A percentile compares a stretch with the other conserved stretches of the same genome.
phyloP scores from a whole-genome alignment of 495 filamentous ascomycete species.

The Stereocaulon alpinum region DNA sequence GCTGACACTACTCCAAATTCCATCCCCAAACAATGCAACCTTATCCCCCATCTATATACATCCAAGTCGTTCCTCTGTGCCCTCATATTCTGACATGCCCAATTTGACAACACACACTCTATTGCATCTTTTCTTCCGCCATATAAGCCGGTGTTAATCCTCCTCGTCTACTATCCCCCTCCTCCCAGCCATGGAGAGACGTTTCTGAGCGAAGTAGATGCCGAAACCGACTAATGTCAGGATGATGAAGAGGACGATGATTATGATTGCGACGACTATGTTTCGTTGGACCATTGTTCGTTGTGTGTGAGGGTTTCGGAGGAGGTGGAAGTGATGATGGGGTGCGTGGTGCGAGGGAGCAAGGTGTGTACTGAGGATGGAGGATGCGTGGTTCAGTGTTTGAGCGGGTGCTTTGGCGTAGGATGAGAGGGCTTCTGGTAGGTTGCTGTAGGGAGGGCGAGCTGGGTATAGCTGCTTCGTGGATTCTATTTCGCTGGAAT shows the following conservation, averaged over 20 bases:
- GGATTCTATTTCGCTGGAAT: not conserved
- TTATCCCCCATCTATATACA: no score
- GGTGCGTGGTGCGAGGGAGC: not conserved
- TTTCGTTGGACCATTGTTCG: conserved; percentile 52
- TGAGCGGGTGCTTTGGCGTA: no score
- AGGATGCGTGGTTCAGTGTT: no score
- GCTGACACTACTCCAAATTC: no score
- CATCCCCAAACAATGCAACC: no score
- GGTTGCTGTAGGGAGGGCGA: no score
- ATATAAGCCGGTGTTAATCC: conserved; percentile 16
- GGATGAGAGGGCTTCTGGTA: no score
- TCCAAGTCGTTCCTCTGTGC: no score
- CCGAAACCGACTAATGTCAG: conserved; percentile 58
- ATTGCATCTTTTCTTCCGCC: not conserved
- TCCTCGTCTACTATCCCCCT: conserved; percentile 35
- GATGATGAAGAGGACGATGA: conserved; percentile 67
- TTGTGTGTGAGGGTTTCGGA: conserved; percentile 7
- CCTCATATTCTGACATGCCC: not conserved
- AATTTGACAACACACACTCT: not conserved
- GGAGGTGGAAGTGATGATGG: not conserved
- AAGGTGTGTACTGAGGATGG: no score
- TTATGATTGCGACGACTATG: conserved; percentile 72
- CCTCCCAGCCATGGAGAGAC: conserved; percentile 32
- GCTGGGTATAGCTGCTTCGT: no score
- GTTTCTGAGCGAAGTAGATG: conserved; percentile 49